These are phyloP conservation scores for Agaricus subrufescens DNA, from an alignment of 768 basidiomycete species.

Conservation along the genomic window DNA sequence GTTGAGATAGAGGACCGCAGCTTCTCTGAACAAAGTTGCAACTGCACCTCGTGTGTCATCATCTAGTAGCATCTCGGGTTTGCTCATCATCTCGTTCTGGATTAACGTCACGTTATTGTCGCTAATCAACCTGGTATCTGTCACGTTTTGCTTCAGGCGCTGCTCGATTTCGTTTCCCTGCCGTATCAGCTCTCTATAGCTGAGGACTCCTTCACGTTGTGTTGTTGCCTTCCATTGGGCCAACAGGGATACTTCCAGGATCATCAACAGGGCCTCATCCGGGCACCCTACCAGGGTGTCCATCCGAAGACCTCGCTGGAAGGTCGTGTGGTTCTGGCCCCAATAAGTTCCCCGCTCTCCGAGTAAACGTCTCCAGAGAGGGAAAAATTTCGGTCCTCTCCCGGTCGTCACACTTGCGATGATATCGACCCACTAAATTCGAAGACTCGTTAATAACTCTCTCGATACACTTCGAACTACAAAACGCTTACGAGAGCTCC, in stretches of 20 bases:
- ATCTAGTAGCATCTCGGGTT: constrained; percentile 25
- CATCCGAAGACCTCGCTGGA: constrained; percentile 47
- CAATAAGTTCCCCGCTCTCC: constrained; percentile 24
- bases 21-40: constrained; percentile 58
- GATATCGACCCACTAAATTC: constrained; percentile 69
- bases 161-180: constrained; percentile 72
- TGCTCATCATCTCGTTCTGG: constrained; percentile 23
- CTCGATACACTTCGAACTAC: background rate
- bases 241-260: constrained; percentile 70
- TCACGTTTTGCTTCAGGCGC: constrained; percentile 44
- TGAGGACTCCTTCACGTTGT: constrained; percentile 59
- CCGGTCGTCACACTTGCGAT: constrained; percentile 60
- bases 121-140: constrained; percentile 24
- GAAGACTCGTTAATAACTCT: constrained; percentile 11
- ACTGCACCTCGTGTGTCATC: constrained; percentile 47
- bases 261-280: constrained; percentile 70
- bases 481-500: constrained; percentile 59
- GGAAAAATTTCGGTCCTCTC: constrained; percentile 60
- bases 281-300: constrained; percentile 73
- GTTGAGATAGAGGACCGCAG: constrained; percentile 63
- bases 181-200: constrained; percentile 68
- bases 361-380: constrained; percentile 64
- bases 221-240: constrained; percentile 73
- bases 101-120: constrained; percentile 28
- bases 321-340: constrained; percentile 30